Evolutionary conservation across 2,329 filamentous ascomycete genomes (phyloP).

Genomic region (Ophiocordyceps robertsii): DNA sequence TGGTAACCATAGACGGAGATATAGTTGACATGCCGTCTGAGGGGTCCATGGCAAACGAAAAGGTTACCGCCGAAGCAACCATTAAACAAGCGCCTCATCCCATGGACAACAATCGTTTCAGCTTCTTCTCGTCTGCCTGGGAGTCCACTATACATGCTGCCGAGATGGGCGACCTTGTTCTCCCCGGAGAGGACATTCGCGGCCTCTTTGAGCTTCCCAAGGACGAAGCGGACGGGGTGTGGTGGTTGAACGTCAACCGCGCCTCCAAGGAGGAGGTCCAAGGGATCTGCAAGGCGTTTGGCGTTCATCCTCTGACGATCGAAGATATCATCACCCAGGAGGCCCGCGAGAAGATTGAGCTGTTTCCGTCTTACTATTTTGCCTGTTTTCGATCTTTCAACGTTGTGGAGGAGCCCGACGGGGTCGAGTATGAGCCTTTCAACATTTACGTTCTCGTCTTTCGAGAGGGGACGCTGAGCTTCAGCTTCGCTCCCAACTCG

Average conservation of each 20-base stretch:
- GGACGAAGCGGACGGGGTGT: slow-evolving; percentile 64
- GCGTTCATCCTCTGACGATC: slow-evolving; percentile 86
- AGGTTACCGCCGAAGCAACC: slow-evolving; percentile 21
- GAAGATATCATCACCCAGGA: slow-evolving; percentile 96
- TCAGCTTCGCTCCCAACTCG: slow-evolving; percentile 78
- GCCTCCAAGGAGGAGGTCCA: slow-evolving; percentile 81
- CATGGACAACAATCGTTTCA: slow-evolving; percentile 67
- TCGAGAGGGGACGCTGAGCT: slow-evolving; percentile 85
- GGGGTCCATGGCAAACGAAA: slow-evolving; percentile 32
- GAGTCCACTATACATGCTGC: slow-evolving; percentile 87
- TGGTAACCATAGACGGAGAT: slow-evolving; percentile 42
- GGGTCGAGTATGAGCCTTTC: slow-evolving; percentile 81
- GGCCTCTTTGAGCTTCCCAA: slow-evolving; percentile 65
- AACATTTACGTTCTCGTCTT: slow-evolving; percentile 97
- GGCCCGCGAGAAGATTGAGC: slow-evolving; percentile 93
- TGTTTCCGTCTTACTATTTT: slow-evolving; percentile 97
- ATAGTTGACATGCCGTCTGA: slow-evolving; percentile 39
- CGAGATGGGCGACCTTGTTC: slow-evolving; percentile 74
- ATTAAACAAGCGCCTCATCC: slow-evolving; percentile 24
- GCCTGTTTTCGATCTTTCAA: slow-evolving; percentile 93
- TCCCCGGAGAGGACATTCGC: slow-evolving; percentile 80
- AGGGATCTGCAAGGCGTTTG: slow-evolving; percentile 84
- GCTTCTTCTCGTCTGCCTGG: slow-evolving; percentile 91
- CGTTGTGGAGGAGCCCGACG: slow-evolving; percentile 60
- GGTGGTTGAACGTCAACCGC: slow-evolving; percentile 94